A percentile compares a stretch with the other conserved stretches of the same genome.
Evolutionary conservation across 352 stramenopile genomes (phyloP).

Genomic region (Blastocystis sp.): DNA sequence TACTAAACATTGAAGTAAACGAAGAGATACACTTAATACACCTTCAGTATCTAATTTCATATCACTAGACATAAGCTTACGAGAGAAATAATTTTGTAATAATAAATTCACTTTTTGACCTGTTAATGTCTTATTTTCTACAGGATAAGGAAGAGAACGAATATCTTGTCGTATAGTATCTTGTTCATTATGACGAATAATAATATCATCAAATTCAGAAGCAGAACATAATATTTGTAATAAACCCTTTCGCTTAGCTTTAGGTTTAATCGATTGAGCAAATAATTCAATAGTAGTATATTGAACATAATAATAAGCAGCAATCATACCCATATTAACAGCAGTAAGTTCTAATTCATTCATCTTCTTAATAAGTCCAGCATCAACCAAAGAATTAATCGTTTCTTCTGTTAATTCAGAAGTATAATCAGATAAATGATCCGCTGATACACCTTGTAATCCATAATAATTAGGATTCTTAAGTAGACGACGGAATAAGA

Average conservation of each 20-base stretch:
- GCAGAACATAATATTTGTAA: constrained; percentile 83
- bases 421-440: constrained; percentile 84
- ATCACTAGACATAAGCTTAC: constrained; percentile 68
- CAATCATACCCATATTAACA: constrained; percentile 97
- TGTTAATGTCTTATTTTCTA: constrained; percentile 49
- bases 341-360: constrained; percentile 67
- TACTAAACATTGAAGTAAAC: constrained; percentile 82
- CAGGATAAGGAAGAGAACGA: constrained; percentile 69
- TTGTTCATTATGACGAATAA: constrained; percentile 53
- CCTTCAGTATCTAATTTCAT: constrained; percentile 69
- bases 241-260: constrained; percentile 79
- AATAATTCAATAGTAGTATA: constrained; percentile 98
- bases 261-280: constrained; percentile 75
- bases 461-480: constrained; percentile 99
- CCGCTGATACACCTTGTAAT: constrained; percentile 64
- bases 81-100: constrained; percentile 84
- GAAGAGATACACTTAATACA: constrained; percentile 66
- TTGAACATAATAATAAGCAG: constrained; percentile 94
- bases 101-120: constrained; percentile 77
- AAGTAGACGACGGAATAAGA: constrained; percentile 87
- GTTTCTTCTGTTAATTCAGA: constrained; percentile 67
- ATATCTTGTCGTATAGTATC: background rate
- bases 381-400: constrained; percentile 19
- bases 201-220: constrained; percentile 78
- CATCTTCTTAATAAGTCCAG: constrained; percentile 43